These are phyloP conservation scores for Colletotrichum chrysophilum DNA, from an alignment of 2,329 filamentous ascomycete species.

Conservation along the genomic window DNA sequence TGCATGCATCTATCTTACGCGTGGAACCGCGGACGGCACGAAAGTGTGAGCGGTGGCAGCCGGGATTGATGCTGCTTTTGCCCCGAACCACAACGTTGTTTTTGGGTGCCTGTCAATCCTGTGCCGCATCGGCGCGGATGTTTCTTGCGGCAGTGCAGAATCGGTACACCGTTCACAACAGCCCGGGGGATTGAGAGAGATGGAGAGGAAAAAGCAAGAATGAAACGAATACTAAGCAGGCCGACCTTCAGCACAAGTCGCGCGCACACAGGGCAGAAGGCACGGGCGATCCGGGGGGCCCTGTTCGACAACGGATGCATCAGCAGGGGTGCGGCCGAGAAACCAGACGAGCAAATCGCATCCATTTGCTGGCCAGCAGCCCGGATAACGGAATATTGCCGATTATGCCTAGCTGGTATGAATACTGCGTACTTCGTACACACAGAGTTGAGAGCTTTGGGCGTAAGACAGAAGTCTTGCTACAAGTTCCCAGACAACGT, in stretches of 20 bases:
- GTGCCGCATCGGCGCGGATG: background rate
- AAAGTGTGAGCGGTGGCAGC: background rate
- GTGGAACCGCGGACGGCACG: background rate
- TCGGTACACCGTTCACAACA: background rate
- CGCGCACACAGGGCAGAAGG: background rate
- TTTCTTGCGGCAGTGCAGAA: background rate
- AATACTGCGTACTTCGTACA: background rate
- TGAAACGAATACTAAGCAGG: background rate
- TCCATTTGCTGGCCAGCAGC: constrained; percentile 1
- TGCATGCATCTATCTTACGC: background rate
- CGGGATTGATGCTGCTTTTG: background rate
- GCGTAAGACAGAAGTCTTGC: background rate
- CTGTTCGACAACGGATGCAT: background rate
- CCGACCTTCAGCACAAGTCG: background rate
- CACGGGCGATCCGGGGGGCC: constrained; percentile 2
- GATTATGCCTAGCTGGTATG: background rate
- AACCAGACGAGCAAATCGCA: constrained; percentile 19
- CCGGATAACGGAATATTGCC: constrained; percentile 15
- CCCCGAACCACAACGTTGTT: background rate
- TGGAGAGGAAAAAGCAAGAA: background rate
- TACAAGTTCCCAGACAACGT: background rate
- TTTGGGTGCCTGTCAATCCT: background rate
- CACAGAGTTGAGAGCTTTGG: background rate
- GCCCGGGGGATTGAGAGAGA: background rate
- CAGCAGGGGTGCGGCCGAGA: background rate